Conservation (phyloP, 2,329 filamentous ascomycete genomes). For the Periglandula ipomoeae region DNA sequence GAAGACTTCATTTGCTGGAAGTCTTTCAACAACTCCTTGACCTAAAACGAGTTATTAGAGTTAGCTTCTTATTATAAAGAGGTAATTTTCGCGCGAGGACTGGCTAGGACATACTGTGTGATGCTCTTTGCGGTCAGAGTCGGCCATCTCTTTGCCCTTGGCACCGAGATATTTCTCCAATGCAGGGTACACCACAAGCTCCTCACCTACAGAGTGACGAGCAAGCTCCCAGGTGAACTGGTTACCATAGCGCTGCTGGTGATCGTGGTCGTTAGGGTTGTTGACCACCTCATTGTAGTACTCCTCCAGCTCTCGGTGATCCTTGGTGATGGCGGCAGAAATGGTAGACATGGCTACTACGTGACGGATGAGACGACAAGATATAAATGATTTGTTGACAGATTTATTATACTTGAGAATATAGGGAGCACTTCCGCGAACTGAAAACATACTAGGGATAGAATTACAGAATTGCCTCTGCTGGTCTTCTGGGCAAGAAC, state of each 20-base stretch:
- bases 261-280: slow-evolving; percentile 23
- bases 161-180: slow-evolving; percentile 36
- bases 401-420: not conserved
- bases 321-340: slow-evolving; percentile 18
- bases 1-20: slow-evolving; percentile 36
- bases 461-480: not conserved
- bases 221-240: slow-evolving; percentile 40
- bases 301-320: slow-evolving; percentile 21
- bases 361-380: not conserved
- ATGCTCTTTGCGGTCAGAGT: slow-evolving; percentile 39
- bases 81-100: not conserved
- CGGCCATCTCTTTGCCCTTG: slow-evolving; percentile 32
- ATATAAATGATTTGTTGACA: not conserved
- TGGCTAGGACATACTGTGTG: slow-evolving; percentile 23
- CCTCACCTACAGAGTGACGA: slow-evolving; percentile 37
- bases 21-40: slow-evolving; percentile 39
- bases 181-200: slow-evolving; percentile 44
- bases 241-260: slow-evolving; percentile 33
- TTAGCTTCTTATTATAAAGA: not conserved
- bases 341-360: slow-evolving; percentile 16
- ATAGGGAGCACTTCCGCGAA: not conserved
- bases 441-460: not conserved
- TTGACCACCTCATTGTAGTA: slow-evolving; percentile 33
- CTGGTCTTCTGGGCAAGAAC: not conserved
- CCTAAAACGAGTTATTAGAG: slow-evolving; percentile 23